Conservation (phyloP, 768 basidiomycete species). For the Tulasnella calospora region DNA sequence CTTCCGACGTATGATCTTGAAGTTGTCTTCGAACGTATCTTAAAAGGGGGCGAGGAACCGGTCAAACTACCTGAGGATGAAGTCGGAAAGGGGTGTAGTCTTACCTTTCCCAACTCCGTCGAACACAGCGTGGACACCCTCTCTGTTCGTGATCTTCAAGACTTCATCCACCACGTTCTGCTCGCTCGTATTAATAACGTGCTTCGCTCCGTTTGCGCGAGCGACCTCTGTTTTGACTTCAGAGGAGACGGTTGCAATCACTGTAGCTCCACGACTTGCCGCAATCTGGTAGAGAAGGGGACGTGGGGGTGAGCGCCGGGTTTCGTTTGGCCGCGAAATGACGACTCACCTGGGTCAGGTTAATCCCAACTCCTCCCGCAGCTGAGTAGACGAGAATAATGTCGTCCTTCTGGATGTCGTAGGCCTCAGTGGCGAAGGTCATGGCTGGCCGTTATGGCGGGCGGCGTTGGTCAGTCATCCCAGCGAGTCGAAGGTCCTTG, state of each 20-base stretch:
- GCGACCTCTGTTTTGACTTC: constrained; percentile 78
- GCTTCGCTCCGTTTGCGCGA: constrained; percentile 70
- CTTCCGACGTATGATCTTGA: constrained; percentile 75
- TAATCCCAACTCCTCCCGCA: constrained; percentile 74
- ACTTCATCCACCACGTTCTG: constrained; percentile 73
- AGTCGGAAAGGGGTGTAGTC: constrained; percentile 34
- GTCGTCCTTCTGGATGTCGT: constrained; percentile 75
- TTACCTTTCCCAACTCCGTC: constrained; percentile 97
- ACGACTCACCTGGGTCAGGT: constrained; percentile 38
- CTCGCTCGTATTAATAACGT: constrained; percentile 75
- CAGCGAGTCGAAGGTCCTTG: not conserved
- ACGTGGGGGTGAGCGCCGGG: not conserved
- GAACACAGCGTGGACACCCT: constrained; percentile 80
- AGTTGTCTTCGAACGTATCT: constrained; percentile 67
- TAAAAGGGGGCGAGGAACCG: not conserved
- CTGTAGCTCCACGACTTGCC: constrained; percentile 69
- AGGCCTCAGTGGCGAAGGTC: constrained; percentile 76
- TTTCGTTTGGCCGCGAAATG: not conserved
- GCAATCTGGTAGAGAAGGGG: constrained; percentile 53
- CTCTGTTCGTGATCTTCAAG: constrained; percentile 66
- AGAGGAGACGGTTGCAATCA: constrained; percentile 91
- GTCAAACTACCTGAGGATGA: not conserved
- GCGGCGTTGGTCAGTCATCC: not conserved
- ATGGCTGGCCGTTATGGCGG: constrained; percentile 39
- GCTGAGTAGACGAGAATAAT: constrained; percentile 82